A percentile compares a stretch with the other conserved stretches of the same genome.
Conservation (phyloP, 2,329 filamentous ascomycete genomes). For the Fusarium nodosum region DNA sequence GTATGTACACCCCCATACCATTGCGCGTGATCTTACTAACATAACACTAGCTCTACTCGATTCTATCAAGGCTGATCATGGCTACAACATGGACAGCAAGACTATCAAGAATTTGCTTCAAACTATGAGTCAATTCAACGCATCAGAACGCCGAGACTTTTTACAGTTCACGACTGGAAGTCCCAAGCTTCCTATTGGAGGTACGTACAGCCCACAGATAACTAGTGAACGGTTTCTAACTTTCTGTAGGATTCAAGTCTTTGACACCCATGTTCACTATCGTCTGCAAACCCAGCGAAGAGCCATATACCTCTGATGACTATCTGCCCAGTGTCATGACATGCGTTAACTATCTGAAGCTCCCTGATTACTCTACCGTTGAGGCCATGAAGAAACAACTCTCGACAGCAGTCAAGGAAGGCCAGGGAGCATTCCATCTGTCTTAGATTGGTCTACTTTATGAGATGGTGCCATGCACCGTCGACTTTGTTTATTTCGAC, state of each 20-base stretch:
- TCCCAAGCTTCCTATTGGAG: slow-evolving; percentile 97
- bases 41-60: slow-evolving; percentile 83
- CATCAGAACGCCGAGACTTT: slow-evolving; percentile 87
- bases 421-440: slow-evolving; percentile 97
- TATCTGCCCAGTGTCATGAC: slow-evolving; percentile 99
- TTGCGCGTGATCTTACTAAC: background rate
- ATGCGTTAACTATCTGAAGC: slow-evolving; percentile 98
- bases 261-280: slow-evolving; percentile 99
- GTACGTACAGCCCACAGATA: slow-evolving; percentile 65
- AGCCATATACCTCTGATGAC: slow-evolving; percentile 93
- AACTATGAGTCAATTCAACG: slow-evolving; percentile 88
- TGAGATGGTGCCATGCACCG: slow-evolving; percentile 4
- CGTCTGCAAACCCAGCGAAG: slow-evolving; percentile 97
- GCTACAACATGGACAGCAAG: slow-evolving; percentile 98
- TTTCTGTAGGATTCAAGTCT: slow-evolving; percentile 84
- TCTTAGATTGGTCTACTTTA: slow-evolving; percentile 67
- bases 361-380: slow-evolving; percentile 90
- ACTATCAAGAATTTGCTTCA: slow-evolving; percentile 94
- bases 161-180: slow-evolving; percentile 98
- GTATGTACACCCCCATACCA: slow-evolving; percentile 66
- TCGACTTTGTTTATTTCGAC: slow-evolving; percentile 25
- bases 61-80: slow-evolving; percentile 98
- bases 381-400: slow-evolving; percentile 83
- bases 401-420: slow-evolving; percentile 89
- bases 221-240: slow-evolving; percentile 19